Evolutionary conservation across 257 asterid genomes (phyloP).

Genomic region (Thymus quinquecostatus): DNA sequence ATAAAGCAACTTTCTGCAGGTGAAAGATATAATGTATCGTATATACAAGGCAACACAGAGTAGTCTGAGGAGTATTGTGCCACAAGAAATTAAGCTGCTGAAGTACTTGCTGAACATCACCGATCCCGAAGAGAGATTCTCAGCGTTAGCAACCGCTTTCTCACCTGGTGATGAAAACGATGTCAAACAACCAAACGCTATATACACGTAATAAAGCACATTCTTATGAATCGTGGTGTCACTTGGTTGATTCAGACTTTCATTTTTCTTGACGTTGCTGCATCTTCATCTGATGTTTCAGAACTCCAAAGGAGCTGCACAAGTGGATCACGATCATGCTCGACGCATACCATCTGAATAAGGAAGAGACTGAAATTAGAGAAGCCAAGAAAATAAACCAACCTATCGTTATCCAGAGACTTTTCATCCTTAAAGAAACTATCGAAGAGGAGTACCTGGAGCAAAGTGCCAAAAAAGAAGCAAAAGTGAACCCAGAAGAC

Average conservation of each 20-base stretch:
- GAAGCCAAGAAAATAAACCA: constrained; percentile 83
- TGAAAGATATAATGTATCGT: constrained; percentile 84
- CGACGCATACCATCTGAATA: constrained; percentile 79
- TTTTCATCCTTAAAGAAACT: constrained; percentile 79
- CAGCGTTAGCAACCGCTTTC: constrained; percentile 92
- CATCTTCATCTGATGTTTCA: constrained; percentile 35
- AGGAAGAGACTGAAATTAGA: constrained; percentile 86
- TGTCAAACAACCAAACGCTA: constrained; percentile 66
- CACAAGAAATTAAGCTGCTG: constrained; percentile 85
- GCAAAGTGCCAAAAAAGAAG: constrained; percentile 39
- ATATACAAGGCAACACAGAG: constrained; percentile 85
- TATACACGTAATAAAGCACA: constrained; percentile 62
- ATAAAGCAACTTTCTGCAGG: constrained; percentile 45
- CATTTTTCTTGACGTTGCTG: not conserved
- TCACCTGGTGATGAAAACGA: constrained; percentile 79
- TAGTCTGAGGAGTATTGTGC: constrained; percentile 79
- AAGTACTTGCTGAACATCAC: constrained; percentile 80
- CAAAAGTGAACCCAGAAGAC: constrained; percentile 39
- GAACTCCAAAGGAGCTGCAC: constrained; percentile 94
- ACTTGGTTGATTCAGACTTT: not conserved
- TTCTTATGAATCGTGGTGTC: not conserved
- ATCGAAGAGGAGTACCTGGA: constrained; percentile 89
- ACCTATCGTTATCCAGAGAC: constrained; percentile 90
- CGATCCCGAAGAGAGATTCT: constrained; percentile 94
- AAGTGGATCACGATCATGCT: constrained; percentile 91